Evolutionary conservation across 2,329 filamentous ascomycete species (phyloP).

Genomic region (Malbranchea zuffiana): DNA sequence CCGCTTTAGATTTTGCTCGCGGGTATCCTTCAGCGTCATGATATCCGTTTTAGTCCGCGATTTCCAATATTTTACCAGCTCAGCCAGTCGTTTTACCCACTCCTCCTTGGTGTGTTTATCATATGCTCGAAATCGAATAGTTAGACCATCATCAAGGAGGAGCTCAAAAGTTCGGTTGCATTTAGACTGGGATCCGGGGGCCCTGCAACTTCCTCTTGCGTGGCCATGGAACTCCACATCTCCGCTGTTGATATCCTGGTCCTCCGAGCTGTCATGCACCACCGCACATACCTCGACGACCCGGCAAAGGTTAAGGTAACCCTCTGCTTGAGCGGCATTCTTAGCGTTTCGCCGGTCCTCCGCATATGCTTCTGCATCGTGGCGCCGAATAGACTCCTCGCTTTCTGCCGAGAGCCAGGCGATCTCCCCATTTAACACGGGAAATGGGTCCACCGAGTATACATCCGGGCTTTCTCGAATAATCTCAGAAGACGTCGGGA

Average conservation of each 20-base stretch:
- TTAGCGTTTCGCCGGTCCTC: conserved; percentile 49
- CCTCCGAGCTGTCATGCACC: conserved; percentile 41
- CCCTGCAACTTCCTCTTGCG: too few relatives aligned
- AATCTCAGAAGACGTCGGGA: conserved; percentile 47
- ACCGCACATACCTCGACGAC: conserved; percentile 49
- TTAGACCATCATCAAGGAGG: conserved; percentile 49
- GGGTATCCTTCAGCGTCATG: conserved; percentile 45
- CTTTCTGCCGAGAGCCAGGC: conserved; percentile 43
- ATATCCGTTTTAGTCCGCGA: conserved; percentile 46
- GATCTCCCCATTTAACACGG: conserved; percentile 43
- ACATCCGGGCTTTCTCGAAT: conserved; percentile 48
- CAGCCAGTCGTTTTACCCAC: conserved; percentile 50
- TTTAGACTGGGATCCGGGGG: conserved; percentile 44
- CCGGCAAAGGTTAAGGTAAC: conserved; percentile 52
- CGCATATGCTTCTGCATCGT: conserved; percentile 49
- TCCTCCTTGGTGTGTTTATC: conserved; percentile 47
- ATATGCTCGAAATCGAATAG: conserved; percentile 51
- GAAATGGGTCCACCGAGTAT: conserved; percentile 53
- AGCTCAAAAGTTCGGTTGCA: conserved; percentile 52
- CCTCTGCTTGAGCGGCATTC: conserved; percentile 50
- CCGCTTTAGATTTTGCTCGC: conserved; percentile 47
- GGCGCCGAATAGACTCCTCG: conserved; percentile 36
- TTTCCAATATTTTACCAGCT: conserved; percentile 53
- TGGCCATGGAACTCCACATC: conserved; percentile 47
- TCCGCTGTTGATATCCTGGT: conserved; percentile 42